Base-by-base conservation (phyloP, 2,329 filamentous ascomycete species). In the Colletotrichum tropicale region DNA sequence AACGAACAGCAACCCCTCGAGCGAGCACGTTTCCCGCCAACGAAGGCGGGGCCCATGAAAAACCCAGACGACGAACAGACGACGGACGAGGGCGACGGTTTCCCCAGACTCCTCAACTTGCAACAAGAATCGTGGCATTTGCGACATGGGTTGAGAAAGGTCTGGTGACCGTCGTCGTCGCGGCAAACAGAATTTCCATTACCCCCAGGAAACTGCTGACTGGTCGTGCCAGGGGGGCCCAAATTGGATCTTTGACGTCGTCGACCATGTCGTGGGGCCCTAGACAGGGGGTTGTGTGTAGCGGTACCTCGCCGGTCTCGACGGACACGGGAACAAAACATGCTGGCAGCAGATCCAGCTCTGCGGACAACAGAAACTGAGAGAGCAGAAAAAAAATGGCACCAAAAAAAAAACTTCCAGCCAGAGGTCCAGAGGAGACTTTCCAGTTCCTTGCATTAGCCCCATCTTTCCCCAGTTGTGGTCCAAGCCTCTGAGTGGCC, bases 391-490 rank as follows among this genome's bases (percentile, higher is more conserved):
- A 38, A 34, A 56, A 66, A 52, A 21, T 62, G n/a, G 60, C 38
- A 60, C 52, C 30, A 56, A 62, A 61, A 69, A 66, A 66, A 28
- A 30, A 32, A 62, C 38, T 43, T 55, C 56, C 32, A 28, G 32
- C 36, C 28, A 43, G 18, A 62, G 55, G 28, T 30, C 38, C 60
- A 61, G n/a, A 48, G 43, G 43, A 48, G 43, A 48, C 43, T 62
- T 66, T 66, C 16, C 62, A 58, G 74, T 76, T 69, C 74, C 74
- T 76, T 76, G 74, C 74, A 76, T 76, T 76, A 76, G 70, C 65
- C 48, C 70, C 74, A 34, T 74, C 64, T 75, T 48, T 76, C 64
- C 58, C 74, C 64, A 52, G 58, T 66, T 67, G 62, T 32, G 48
- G 56, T 34, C 58, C 56, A 66, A 68, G 67, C 60, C 65, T 64